Evolutionary conservation across 768 basidiomycete genomes (phyloP).

Genomic region (Leccinum barrowsii): DNA sequence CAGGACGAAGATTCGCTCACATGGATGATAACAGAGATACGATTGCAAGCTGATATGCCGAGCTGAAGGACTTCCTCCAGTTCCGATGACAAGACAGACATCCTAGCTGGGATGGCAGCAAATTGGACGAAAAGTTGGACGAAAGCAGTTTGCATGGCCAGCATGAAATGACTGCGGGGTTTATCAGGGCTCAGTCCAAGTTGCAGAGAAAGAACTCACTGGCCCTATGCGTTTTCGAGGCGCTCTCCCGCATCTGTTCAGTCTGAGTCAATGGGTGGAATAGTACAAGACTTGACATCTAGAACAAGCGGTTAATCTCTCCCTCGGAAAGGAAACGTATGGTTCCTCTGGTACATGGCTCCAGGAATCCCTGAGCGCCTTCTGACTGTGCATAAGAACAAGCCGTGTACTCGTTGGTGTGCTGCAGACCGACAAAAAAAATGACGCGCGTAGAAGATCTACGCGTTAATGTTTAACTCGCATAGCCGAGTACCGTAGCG

Average conservation of each 20-base stretch:
- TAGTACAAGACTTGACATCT: neutral
- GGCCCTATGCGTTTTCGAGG: constrained; percentile 43
- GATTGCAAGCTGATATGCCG: constrained; percentile 24
- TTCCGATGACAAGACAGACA: constrained; percentile 45
- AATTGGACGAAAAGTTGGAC: constrained; percentile 61
- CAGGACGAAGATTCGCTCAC: constrained; percentile 24
- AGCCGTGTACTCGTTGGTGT: constrained; percentile 19
- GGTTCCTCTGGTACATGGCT: constrained; percentile 48
- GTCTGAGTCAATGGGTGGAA: neutral
- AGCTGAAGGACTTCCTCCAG: constrained; percentile 37
- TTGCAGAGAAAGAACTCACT: constrained; percentile 35
- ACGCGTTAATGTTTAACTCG: constrained; percentile 20
- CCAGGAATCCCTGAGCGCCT: constrained; percentile 60
- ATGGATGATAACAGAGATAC: constrained; percentile 29
- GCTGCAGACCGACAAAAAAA: constrained; percentile 23
- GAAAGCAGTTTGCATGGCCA: constrained; percentile 73
- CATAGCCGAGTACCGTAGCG: constrained; percentile 33
- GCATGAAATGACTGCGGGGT: constrained; percentile 49
- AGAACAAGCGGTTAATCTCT: constrained; percentile 35
- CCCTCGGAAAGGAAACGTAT: constrained; percentile 32
- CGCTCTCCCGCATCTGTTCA: constrained; percentile 44
- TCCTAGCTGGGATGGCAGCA: constrained; percentile 56
- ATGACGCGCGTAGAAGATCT: constrained; percentile 25
- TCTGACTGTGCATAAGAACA: constrained; percentile 36
- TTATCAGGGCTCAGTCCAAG: neutral